Base-by-base conservation (phyloP, 2,329 filamentous ascomycete species). In the Hymenoscyphus repandus region DNA sequence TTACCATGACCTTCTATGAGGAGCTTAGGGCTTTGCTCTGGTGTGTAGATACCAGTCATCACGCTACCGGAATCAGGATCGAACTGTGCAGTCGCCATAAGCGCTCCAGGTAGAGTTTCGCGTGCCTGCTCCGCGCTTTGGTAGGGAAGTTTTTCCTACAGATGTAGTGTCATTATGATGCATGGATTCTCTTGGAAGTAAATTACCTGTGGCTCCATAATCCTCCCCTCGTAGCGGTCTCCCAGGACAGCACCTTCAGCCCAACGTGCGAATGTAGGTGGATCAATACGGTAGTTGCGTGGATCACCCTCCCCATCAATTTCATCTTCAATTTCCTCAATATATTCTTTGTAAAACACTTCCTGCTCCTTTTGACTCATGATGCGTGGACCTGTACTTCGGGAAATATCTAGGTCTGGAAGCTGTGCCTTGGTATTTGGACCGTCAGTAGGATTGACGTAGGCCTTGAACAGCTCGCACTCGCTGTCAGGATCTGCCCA, bases 201-300 rank as follows among this genome's bases (percentile, higher is more conserved):
- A 46, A 54, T 59, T 62, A 60, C 53, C 27, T 40, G 37, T 44
- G 38, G 45, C 22, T 60, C 57, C 11, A 51, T 42, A 6, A 54
- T 41, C 10, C 45, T 45, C 1, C 55, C 54, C 13, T 69, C 62
- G 37, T 51, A 59, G n/a, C 27, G 36, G 22, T 61, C 53, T 27
- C 54, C 58, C 32, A 20, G 43, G 13, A 61, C 62, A 66, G 48
- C 65, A 60, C 53, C 63, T 53, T 34, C 64, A 64, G 45, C 69
- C 71, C 50, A 69, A 57, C 31, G 70, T 59, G 63, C 67, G 69
- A 76, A 77, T 0, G 68, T 73, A 51, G 65, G 69, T 1, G 72
- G 70, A 0, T 68, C 70, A 27, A 77, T 69, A 1, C 67, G 68
- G 1, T 64, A 67, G 3, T 64, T 58, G 3, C 64, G 56, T 0